Conservation (phyloP, 352 stramenopile genomes). For the Globisporangium mamillatum region DNA sequence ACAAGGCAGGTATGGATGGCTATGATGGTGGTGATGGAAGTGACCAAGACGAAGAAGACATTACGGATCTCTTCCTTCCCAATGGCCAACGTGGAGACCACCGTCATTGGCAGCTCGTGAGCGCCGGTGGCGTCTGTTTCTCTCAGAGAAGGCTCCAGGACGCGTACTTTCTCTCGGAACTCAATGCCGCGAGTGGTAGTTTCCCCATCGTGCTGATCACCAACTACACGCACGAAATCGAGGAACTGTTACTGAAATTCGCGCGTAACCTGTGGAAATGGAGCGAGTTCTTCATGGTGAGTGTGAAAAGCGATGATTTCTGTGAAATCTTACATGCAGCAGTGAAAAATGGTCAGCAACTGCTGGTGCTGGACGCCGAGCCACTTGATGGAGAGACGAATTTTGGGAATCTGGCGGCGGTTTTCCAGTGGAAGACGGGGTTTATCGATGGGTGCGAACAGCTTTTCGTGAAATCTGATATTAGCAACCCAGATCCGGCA, state of each 20-base stretch:
- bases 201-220: slow-evolving; percentile 46
- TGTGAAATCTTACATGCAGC: slow-evolving; percentile 28
- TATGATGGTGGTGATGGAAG: neutral
- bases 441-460: slow-evolving; percentile 23
- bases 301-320: slow-evolving; percentile 32
- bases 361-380: slow-evolving; percentile 58
- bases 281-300: slow-evolving; percentile 42
- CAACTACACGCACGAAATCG: slow-evolving; percentile 32
- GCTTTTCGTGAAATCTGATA: slow-evolving; percentile 15
- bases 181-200: slow-evolving; percentile 15
- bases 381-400: slow-evolving; percentile 31
- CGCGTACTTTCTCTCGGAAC: slow-evolving; percentile 30
- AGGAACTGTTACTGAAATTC: slow-evolving; percentile 42
- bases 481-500: neutral
- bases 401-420: slow-evolving; percentile 15
- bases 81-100: neutral
- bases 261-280: slow-evolving; percentile 42
- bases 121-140: slow-evolving; percentile 31
- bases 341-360: slow-evolving; percentile 43
- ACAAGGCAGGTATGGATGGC: neutral
- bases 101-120: slow-evolving; percentile 26
- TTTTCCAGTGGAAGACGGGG: slow-evolving; percentile 35
- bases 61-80: slow-evolving; percentile 6
- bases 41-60: neutral
- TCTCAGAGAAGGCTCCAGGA: slow-evolving; percentile 47